These are phyloP conservation scores for Malania oleifera DNA, from an alignment of 164 flowering plant genomes.

Conservation along the genomic window DNA sequence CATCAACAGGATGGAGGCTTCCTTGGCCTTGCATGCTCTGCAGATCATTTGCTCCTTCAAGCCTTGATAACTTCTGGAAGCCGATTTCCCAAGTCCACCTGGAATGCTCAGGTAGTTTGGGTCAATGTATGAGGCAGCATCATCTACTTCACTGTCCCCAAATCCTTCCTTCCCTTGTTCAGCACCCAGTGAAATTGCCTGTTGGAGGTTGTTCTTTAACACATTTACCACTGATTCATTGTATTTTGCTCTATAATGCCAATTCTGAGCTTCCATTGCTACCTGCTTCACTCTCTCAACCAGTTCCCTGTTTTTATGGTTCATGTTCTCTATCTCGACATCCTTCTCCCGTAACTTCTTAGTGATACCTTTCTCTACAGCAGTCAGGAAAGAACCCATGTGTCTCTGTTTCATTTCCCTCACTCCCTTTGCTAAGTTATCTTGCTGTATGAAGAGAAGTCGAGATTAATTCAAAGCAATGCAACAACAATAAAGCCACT, in stretches of 20 bases:
- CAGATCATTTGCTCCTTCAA: constrained; percentile 1
- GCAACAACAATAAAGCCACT: not conserved
- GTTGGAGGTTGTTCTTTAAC: constrained; percentile 5
- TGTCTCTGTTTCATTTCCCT: constrained; percentile 4
- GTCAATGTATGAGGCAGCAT: not conserved
- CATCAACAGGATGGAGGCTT: not conserved
- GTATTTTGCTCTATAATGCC: not conserved
- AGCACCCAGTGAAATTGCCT: constrained; percentile 7
- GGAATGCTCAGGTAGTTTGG: not conserved
- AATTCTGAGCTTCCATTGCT: constrained; percentile 4
- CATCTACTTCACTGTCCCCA: constrained; percentile 7
- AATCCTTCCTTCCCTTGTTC: constrained; percentile 4
- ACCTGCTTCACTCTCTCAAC: constrained; percentile 9
- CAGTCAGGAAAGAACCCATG: not conserved
- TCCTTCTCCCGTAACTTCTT: constrained; percentile 6
- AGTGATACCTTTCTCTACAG: not conserved
- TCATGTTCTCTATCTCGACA: constrained; percentile 4
- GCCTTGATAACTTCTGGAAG: not conserved
- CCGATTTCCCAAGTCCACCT: not conserved
- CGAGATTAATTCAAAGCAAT: not conserved
- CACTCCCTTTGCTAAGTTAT: not conserved
- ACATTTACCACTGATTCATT: constrained; percentile 1
- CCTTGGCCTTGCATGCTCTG: not conserved
- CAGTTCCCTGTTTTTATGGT: constrained; percentile 3
- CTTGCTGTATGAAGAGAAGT: not conserved